These are phyloP conservation scores for Coemansia sp. DNA, from an alignment of 192 early-diverging fungal genomes.

Conservation along the genomic window DNA sequence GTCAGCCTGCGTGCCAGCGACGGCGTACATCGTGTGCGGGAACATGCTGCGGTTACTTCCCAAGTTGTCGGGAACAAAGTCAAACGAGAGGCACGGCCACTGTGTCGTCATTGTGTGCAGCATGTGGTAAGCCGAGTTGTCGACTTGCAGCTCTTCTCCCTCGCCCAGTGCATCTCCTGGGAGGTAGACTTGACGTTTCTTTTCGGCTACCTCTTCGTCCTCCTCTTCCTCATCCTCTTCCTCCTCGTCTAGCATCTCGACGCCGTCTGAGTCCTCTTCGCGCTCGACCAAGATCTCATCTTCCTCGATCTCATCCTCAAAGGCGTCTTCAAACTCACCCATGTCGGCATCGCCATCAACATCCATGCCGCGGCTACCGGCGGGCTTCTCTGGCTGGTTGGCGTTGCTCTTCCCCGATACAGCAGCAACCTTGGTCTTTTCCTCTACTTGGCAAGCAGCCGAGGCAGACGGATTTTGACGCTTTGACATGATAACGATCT, in stretches of 20 bases:
- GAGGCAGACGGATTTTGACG: constrained; percentile 30
- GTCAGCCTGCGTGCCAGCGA: constrained; percentile 92
- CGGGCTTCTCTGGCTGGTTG: constrained; percentile 26
- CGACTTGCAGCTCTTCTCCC: constrained; percentile 90
- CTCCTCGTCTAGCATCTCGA: constrained; percentile 45
- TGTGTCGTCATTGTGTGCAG: constrained; percentile 88
- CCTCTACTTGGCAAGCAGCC: constrained; percentile 11
- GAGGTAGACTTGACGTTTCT: constrained; percentile 75
- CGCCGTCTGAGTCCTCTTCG: constrained; percentile 64
- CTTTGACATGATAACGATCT: constrained; percentile 30
- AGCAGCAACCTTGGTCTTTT: constrained; percentile 32
- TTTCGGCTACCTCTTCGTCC: constrained; percentile 58
- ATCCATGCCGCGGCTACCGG: constrained; percentile 30
- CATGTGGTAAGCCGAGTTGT: constrained; percentile 96
- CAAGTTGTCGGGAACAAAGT: constrained; percentile 84
- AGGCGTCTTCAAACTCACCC: constrained; percentile 84
- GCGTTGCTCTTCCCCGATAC: constrained; percentile 10
- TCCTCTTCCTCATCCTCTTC: constrained; percentile 53
- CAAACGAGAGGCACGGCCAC: constrained; percentile 97
- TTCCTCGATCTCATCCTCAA: constrained; percentile 84
- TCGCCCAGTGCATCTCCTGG: constrained; percentile 84
- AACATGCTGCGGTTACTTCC: constrained; percentile 78
- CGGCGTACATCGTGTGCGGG: constrained; percentile 89
- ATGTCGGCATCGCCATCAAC: constrained; percentile 44
- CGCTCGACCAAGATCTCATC: constrained; percentile 62